Evolutionary conservation across 139 green algal genomes (phyloP), one percentile per base, ranked within the genome.

Genomic region (Pseudopediastrum boryanum): DNA sequence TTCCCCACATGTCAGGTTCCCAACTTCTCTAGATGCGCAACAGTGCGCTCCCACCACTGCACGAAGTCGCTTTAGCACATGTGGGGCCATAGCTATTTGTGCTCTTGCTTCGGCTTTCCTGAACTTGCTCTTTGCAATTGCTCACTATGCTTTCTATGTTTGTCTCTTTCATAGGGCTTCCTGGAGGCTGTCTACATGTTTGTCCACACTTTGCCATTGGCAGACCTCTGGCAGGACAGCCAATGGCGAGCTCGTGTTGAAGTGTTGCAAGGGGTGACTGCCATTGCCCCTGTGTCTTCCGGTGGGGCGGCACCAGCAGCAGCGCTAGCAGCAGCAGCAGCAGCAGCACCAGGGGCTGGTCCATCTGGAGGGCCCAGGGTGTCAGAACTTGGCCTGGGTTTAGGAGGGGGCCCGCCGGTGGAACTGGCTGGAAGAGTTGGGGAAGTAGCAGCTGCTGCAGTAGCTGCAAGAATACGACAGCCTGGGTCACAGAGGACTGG

Each of bases 151-250:
- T n/a, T n/a, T n/a, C n/a, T n/a, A 27, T 69, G 59, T 23, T 25
- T n/a, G n/a, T n/a, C 31, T 7, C 64, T 6, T 9, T 5, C 2
- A 27, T 62, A 96, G 78, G 89, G 85, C 29, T 95, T 96, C 77
- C 80, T 97, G 59, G 90, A 95, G 75, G 90, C 86, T 2, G 42
- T 95, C 12, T 87, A 94, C 29, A 71, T 87, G 59, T 97, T 94
- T 73, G 27, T 94, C 4, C 84, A 89, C 27, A 89, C 73, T 13
- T 75, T 97, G 43, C 93, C 93, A 25, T 75, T 89, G 35, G 80
- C 81, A 10, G 90, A 96, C 75, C 58, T 96, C 9, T 90, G 81
- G 83, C 90, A 96, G 86, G 89, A 93, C 71, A 69, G 76, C 27
- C 79, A 76, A 0, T 96, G 92, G 93, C 84, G 87, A 73, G 71